Evolutionary conservation across 768 basidiomycete genomes (phyloP), one percentile per base, ranked within the genome.

Genomic region (Mycena belliarum): DNA sequence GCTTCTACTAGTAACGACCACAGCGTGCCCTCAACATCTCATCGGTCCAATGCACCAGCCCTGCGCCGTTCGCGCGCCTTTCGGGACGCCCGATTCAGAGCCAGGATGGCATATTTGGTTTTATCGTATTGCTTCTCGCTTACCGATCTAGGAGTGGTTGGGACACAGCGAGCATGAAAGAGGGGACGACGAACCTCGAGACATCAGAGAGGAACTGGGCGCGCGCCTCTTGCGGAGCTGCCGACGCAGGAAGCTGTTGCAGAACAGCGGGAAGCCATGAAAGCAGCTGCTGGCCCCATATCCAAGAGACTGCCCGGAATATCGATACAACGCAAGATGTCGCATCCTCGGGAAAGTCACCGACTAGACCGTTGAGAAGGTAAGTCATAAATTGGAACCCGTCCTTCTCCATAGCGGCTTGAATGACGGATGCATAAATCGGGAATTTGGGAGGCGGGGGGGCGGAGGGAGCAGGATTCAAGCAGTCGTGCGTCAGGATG

Each of bases 301-400:
- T 67, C 35, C 76, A 72, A 25, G 86, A 79, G 49, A 94, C 70
- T 14, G 82, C 79, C 16, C 91, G 83, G 70, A 96, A 83, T 59
- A 98, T 86, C 3, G 88, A 84, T 53, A 93, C 84, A 43, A 95
- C 87, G 33, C 76, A 69, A 10, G 89, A 79, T 7, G 85, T 78
- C 4, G 87, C 82, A 57, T 98, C 96, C 68, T 93, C 93, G 4
- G 93, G 92, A 70, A 95, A 98, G 59, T 90, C 88, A 21, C 89
- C 86, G 5, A 92, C 85, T 25, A 98, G 77, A 4, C 97, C 96
- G 20, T 79, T 74, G 50, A 98, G 75, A 26, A 94, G 70, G 61
- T 83, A 83, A 15, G 81, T 80, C 16, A 91, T 69, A 16, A 98
- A 78, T 64, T 84, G 82, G 52, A 82, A 81, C 4, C 94, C 93